phyloP scores from a whole-genome alignment of 2,329 filamentous ascomycete species.

The Exutisphaerella laricina region DNA sequence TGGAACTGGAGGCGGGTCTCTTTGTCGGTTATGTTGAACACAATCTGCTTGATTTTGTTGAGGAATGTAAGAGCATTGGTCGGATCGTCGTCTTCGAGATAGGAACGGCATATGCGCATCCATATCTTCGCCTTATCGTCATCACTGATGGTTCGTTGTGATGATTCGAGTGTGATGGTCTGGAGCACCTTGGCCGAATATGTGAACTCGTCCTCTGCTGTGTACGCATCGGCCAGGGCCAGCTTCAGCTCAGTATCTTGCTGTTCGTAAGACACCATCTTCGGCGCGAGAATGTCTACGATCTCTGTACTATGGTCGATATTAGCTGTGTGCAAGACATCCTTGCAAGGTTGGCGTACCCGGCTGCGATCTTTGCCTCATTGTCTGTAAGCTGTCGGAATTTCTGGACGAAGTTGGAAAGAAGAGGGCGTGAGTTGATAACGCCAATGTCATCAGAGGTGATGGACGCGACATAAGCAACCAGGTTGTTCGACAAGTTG shows the following conservation, averaged over 20 bases:
- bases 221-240: constrained; percentile 75
- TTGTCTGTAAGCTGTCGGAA: constrained; percentile 58
- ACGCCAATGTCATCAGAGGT: constrained; percentile 66
- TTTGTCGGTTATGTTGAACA: constrained; percentile 69
- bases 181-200: constrained; percentile 72
- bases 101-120: constrained; percentile 91
- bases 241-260: constrained; percentile 75
- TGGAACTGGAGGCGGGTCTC: constrained; percentile 78
- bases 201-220: constrained; percentile 72
- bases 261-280: constrained; percentile 73
- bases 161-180: constrained; percentile 81
- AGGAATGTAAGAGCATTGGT: constrained; percentile 78
- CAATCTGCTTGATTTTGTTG: constrained; percentile 92
- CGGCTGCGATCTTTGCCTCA: constrained; percentile 68
- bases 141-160: constrained; percentile 76
- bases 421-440: constrained; percentile 66
- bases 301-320: constrained; percentile 52
- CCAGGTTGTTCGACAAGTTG: constrained; percentile 57
- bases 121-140: constrained; percentile 79
- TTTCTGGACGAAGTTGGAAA: constrained; percentile 59
- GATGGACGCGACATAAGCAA: constrained; percentile 58
- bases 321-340: background rate
- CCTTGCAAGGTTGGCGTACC: constrained; percentile 9
- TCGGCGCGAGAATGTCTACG: constrained; percentile 61
- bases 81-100: constrained; percentile 89